Evolutionary conservation across 768 basidiomycete genomes (phyloP), one percentile per base, ranked within the genome.

Genomic region (Pulveroboletus ravenelii): DNA sequence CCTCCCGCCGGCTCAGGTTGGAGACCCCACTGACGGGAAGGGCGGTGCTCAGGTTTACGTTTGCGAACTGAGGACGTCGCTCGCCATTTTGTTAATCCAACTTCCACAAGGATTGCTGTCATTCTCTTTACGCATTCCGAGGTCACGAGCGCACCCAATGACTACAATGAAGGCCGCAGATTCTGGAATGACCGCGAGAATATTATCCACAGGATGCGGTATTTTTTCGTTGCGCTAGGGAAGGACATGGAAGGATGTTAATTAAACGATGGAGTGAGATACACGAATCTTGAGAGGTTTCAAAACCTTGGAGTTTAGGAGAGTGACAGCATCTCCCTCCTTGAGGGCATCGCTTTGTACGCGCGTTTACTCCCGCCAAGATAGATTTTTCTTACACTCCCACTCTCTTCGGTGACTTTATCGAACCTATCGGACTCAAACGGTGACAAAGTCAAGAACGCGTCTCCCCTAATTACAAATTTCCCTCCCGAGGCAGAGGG

Each of bases 281-380:
- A 29, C 2, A 56, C 79, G 51, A 47, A 92, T 92, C 69, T 89
- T 84, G 55, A 87, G 86, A 10, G 93, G 93, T 61, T 89, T 89
- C 50, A 96, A 71, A 40, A 98, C 79, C 47, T 78, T 78, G 0
- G 96, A 92, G 61, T 95, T 96, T 17, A 98, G 72, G 37, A 99
- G 75, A 1, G 92, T 89, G 36, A 98, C 74, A 5, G 97, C 93
- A 41, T 91, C 86, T 2, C 96, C 96, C 57, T 93, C 88, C 52
- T 82, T 82, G 48, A 95, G 69, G 89, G 84, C 72, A 89, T 81
- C 45, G 79, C 74, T 66, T 98, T 96, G 62, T 89, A 98, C 4
- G 93, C 94, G 5, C 96, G 95, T 6, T 84, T 81, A 56, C 91
- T 93, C 3, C 95, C 95, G 0, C 96, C 95, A 56, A 76, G 80